These are phyloP conservation scores for Rhodomyrtus tomentosa DNA, from an alignment of 345 rosid genomes.

Conservation along the genomic window DNA sequence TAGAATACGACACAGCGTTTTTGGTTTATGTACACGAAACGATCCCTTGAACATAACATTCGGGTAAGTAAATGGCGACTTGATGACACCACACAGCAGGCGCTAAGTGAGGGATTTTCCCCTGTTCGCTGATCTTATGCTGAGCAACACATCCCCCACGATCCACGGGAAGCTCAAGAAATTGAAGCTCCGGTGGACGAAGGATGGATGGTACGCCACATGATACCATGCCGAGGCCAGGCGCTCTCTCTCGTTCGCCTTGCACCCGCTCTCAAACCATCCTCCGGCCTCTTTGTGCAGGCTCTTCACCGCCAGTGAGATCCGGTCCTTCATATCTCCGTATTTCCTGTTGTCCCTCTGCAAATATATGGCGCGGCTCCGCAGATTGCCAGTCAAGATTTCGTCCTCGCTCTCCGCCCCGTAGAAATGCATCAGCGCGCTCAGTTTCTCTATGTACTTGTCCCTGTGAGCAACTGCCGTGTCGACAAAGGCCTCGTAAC, in stretches of 20 bases:
- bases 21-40: not conserved
- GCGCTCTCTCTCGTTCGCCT: conserved; percentile 15
- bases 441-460: conserved; percentile 53
- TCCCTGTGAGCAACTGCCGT: conserved; percentile 40
- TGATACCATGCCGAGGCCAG: conserved; percentile 93
- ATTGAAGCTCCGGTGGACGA: conserved; percentile 13
- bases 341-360: conserved; percentile 69
- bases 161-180: conserved; percentile 87
- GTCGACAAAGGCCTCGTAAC: conserved; percentile 37
- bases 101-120: not conserved
- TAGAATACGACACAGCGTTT: not conserved
- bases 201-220: conserved; percentile 51
- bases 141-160: conserved; percentile 46
- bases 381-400: conserved; percentile 74
- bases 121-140: conserved; percentile 39
- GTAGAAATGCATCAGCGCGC: conserved; percentile 50
- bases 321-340: conserved; percentile 72
- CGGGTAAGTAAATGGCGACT: not conserved
- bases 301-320: conserved; percentile 34
- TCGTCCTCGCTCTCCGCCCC: conserved; percentile 65
- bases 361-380: conserved; percentile 42
- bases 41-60: not conserved
- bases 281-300: conserved; percentile 42
- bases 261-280: conserved; percentile 60
- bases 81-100: no score